Evolutionary conservation across 2,329 filamentous ascomycete species (phyloP).

Genomic region (Alternaria rosae): DNA sequence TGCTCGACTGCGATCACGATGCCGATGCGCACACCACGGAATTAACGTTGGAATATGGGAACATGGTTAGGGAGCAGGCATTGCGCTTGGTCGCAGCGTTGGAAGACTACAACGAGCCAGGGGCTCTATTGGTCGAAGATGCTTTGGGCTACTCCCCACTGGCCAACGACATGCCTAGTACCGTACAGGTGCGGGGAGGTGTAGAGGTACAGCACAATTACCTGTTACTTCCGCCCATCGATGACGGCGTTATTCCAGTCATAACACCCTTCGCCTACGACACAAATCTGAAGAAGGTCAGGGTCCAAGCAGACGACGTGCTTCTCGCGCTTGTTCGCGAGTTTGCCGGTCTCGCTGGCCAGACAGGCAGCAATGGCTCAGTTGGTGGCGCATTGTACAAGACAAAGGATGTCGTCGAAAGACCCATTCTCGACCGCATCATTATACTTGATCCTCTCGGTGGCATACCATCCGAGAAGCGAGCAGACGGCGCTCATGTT

Average conservation of each 20-base stretch:
- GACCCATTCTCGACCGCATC: slow-evolving; percentile 73
- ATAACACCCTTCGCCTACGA: slow-evolving; percentile 71
- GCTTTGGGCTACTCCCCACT: slow-evolving; percentile 52
- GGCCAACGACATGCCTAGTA: slow-evolving; percentile 37
- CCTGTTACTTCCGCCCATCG: slow-evolving; percentile 70
- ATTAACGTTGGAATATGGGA: slow-evolving; percentile 48
- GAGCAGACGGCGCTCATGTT: slow-evolving; percentile 71
- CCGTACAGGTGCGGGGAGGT: slow-evolving; percentile 44
- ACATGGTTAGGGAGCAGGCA: slow-evolving; percentile 67
- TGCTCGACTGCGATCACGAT: slow-evolving; percentile 73
- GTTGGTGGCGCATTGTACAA: slow-evolving; percentile 28
- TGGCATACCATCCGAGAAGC: slow-evolving; percentile 75
- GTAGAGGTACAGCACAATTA: slow-evolving; percentile 54
- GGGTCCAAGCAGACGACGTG: slow-evolving; percentile 67
- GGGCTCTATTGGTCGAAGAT: slow-evolving; percentile 73
- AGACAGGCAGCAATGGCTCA: slow-evolving; percentile 17
- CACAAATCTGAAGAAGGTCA: slow-evolving; percentile 51
- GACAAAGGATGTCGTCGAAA: slow-evolving; percentile 38
- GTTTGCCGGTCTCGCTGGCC: slow-evolving; percentile 69
- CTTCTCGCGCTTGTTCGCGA: slow-evolving; percentile 79
- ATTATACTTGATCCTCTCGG: slow-evolving; percentile 89
- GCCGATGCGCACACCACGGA: slow-evolving; percentile 39
- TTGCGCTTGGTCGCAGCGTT: slow-evolving; percentile 78
- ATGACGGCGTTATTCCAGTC: slow-evolving; percentile 73
- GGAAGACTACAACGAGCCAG: slow-evolving; percentile 71